These are phyloP conservation scores for Aspergillus carlsbadensis DNA, from an alignment of 495 filamentous ascomycete species.

Conservation along the genomic window DNA sequence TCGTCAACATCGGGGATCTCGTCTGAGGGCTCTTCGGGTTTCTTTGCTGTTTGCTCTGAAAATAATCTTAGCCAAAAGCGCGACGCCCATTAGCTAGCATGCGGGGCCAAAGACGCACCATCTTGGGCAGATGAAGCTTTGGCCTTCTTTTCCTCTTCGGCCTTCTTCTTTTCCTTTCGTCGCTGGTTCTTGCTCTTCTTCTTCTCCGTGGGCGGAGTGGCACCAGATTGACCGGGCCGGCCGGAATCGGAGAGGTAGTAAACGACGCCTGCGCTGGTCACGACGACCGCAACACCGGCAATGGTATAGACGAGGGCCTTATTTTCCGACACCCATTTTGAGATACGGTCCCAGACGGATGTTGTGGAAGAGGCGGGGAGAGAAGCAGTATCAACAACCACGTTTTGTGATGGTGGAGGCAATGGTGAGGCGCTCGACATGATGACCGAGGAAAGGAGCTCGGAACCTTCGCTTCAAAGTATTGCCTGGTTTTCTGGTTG, in stretches of 20 bases:
- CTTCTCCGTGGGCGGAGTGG: constrained; percentile 33
- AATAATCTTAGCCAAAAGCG: constrained; percentile 22
- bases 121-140: constrained; percentile 45
- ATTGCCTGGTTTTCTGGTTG: constrained; percentile 1
- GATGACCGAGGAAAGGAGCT: constrained; percentile 28
- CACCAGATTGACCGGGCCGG: constrained; percentile 22
- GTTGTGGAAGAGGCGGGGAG: constrained; percentile 53
- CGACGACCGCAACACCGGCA: constrained; percentile 87
- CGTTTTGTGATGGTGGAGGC: constrained; percentile 38
- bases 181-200: constrained; percentile 66
- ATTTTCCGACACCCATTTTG: constrained; percentile 91
- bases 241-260: constrained; percentile 71
- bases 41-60: constrained; percentile 43
- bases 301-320: constrained; percentile 95
- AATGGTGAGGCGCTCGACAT: constrained; percentile 44
- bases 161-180: constrained; percentile 61
- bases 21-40: constrained; percentile 66
- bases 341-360: constrained; percentile 84
- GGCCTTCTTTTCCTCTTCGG: constrained; percentile 66
- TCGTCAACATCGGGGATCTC: constrained; percentile 87
- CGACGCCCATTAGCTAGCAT: not conserved
- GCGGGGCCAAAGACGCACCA: constrained; percentile 32
- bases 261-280: constrained; percentile 82
- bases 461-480: constrained; percentile 14
- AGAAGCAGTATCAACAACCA: constrained; percentile 51